Conservation (phyloP, 371 early-diverging fungal genomes). For the Rhizopus arrhizus region DNA sequence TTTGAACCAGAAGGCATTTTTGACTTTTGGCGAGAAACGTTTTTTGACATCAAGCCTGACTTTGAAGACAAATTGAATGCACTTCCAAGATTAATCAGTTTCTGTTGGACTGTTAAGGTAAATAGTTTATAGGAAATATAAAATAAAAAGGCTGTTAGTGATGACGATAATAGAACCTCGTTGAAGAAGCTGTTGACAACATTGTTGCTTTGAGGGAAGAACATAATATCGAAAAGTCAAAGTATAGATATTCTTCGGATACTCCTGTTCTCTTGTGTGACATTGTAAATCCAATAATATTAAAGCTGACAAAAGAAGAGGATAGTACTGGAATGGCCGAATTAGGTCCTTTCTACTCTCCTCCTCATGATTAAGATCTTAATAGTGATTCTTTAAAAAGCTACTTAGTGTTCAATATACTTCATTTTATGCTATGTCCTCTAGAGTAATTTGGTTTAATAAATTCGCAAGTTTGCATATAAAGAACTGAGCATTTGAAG, state of each 20-base stretch:
- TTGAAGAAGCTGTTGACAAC: neutral
- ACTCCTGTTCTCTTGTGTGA: neutral
- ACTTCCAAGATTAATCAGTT: slow-evolving; percentile 9
- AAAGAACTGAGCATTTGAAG: too few species aligned
- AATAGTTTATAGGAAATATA: neutral
- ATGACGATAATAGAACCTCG: neutral
- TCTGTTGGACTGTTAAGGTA: slow-evolving; percentile 12
- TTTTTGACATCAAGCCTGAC: slow-evolving; percentile 2
- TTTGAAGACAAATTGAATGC: slow-evolving; percentile 7
- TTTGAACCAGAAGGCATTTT: slow-evolving; percentile 15
- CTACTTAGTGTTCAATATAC: too few species aligned
- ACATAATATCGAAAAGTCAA: neutral
- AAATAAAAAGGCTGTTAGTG: too few species aligned
- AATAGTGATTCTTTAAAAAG: too few species aligned
- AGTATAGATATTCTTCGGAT: neutral
- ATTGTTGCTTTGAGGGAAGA: neutral
- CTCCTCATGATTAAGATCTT: neutral
- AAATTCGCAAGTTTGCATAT: too few species aligned
- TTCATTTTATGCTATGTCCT: too few species aligned
- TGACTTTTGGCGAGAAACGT: slow-evolving; percentile 9
- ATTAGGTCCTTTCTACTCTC: slow-evolving; percentile 6
- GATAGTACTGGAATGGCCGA: slow-evolving; percentile 1
- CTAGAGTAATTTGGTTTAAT: too few species aligned
- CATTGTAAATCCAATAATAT: slow-evolving; percentile 4
- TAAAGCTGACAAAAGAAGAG: slow-evolving; percentile 8